phyloP scores from a whole-genome alignment of 2,329 filamentous ascomycete species.

The Amauroascus verrucosus region DNA sequence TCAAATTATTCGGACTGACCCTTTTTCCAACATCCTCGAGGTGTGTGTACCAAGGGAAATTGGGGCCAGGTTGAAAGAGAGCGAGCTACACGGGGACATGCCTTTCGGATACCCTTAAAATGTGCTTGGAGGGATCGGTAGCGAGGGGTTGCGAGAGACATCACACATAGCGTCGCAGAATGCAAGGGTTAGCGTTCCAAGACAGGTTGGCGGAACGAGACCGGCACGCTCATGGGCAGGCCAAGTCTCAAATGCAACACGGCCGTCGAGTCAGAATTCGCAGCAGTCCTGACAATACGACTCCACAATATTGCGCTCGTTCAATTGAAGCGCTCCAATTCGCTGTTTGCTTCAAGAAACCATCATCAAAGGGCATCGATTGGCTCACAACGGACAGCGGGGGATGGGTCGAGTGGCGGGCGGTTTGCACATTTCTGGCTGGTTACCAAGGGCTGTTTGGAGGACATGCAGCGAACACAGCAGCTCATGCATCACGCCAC shows the following conservation, averaged over 20 bases:
- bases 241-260: slow-evolving; percentile 12
- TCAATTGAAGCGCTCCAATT: slow-evolving; percentile 1
- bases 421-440: neutral
- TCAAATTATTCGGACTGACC: neutral
- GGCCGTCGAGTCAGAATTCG: slow-evolving; percentile 8
- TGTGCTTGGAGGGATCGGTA: neutral
- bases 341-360: slow-evolving; percentile 2
- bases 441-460: neutral
- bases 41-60: neutral
- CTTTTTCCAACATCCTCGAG: neutral
- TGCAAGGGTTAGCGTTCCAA: slow-evolving; percentile 10
- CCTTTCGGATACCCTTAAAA: slow-evolving; percentile 6
- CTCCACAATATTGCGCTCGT: neutral
- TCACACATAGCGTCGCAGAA: slow-evolving; percentile 11
- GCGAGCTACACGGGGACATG: slow-evolving; percentile 5
- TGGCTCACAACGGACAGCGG: neutral
- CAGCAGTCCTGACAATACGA: neutral
- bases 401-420: neutral
- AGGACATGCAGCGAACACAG: neutral
- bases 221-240: slow-evolving; percentile 6
- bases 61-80: neutral
- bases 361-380: neutral
- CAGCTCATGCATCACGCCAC: slow-evolving; percentile 6
- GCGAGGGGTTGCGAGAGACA: slow-evolving; percentile 4
- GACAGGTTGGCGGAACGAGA: slow-evolving; percentile 1